Conservation (phyloP, 2,329 filamentous ascomycete genomes). For the Diaporthe citriasiana region DNA sequence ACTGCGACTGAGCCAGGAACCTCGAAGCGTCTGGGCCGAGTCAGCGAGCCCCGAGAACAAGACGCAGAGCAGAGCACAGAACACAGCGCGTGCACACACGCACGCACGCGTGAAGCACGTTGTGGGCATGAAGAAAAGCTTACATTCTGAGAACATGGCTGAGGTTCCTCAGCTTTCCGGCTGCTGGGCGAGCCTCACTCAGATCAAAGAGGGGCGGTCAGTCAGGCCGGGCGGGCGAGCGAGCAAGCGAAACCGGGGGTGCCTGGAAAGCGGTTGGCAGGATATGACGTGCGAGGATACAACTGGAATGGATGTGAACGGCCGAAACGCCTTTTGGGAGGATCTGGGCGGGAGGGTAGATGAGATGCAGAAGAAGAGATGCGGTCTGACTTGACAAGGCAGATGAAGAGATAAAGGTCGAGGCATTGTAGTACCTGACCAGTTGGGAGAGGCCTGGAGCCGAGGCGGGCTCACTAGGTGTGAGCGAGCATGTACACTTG, state of each 20-base stretch:
- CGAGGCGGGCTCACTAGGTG: constrained; percentile 19
- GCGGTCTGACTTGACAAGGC: background rate
- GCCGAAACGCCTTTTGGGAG: constrained; percentile 8
- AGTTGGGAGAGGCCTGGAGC: background rate
- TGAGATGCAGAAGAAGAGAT: constrained; percentile 20
- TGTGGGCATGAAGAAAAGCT: constrained; percentile 54
- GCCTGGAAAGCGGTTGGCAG: constrained; percentile 14
- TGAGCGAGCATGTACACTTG: constrained; percentile 21
- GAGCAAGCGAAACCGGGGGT: background rate
- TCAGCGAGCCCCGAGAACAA: constrained; percentile 8
- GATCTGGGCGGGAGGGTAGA: background rate
- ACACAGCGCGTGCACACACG: background rate
- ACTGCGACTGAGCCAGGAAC: constrained; percentile 97
- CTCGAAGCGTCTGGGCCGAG: constrained; percentile 84
- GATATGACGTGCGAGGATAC: constrained; percentile 39
- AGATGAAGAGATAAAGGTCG: constrained; percentile 4
- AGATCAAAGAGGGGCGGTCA: constrained; percentile 10
- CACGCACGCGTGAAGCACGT: background rate
- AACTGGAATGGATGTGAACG: constrained; percentile 15
- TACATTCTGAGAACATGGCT: constrained; percentile 92
- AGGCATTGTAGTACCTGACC: constrained; percentile 27
- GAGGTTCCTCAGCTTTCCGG: constrained; percentile 43
- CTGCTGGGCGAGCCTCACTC: constrained; percentile 38
- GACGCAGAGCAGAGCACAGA: constrained; percentile 1
- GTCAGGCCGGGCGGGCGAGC: background rate